Percentiles rank a stretch among this genome's conserved stretches.
These are phyloP conservation scores for Tolypocladium capitatum DNA, from an alignment of 2,329 filamentous ascomycete species.

Conservation along the genomic window DNA sequence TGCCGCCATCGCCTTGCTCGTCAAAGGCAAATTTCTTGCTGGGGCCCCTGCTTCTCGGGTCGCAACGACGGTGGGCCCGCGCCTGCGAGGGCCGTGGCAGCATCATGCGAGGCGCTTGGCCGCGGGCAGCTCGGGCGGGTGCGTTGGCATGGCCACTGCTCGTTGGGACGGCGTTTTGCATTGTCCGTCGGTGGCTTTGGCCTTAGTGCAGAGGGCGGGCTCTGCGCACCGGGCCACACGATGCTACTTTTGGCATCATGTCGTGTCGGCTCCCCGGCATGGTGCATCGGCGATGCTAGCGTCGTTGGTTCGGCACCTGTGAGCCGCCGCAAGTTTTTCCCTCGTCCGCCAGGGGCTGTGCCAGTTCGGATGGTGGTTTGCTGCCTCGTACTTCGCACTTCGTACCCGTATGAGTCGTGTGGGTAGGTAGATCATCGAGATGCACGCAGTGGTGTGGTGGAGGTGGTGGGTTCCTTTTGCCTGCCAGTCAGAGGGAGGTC, in stretches of 20 bases:
- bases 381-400: too few relatives aligned
- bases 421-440: neutral
- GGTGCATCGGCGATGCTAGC: constrained; percentile 7
- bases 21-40: neutral
- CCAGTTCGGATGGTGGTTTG: too few relatives aligned
- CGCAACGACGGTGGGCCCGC: neutral
- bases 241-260: neutral
- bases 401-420: too few relatives aligned
- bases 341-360: neutral
- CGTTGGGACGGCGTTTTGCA: too few relatives aligned
- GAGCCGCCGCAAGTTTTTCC: neutral
- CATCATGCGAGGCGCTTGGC: neutral
- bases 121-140: neutral
- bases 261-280: constrained; percentile 9
- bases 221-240: neutral
- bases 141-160: neutral
- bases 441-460: neutral
- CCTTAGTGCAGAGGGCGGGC: neutral
- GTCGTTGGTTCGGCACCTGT: constrained; percentile 7
- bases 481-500: neutral
- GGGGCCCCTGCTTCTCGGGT: neutral
- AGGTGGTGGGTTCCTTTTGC: too few relatives aligned
- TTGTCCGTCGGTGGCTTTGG: too few relatives aligned
- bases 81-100: neutral
- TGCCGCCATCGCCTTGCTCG: neutral